Base-by-base conservation (phyloP, 352 stramenopile species). In the Phytopythium litorale region DNA sequence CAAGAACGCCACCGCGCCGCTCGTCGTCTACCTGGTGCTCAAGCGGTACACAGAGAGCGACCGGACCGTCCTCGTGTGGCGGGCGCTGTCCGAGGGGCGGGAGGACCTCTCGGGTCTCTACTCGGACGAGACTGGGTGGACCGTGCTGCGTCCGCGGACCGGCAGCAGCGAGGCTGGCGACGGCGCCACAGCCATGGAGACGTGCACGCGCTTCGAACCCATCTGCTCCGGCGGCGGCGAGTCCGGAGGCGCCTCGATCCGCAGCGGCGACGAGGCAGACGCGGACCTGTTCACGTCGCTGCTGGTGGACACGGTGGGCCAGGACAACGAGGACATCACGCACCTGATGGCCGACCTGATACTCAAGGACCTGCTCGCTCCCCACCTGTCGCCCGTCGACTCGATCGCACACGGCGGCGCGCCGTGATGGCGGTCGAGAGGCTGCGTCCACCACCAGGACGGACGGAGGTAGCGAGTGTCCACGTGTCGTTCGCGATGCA, bases 81-180 rank as follows among this genome's bases (percentile, higher is more conserved):
- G 76, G 25, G 68, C 60, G 0, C 62, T 77, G 21, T 70, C 67
- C 0, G 68, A 85, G 43, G 72, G 75, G 6, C 68, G 75, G 56
- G 62, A 70, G 19, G 42, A 58, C 7, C 56, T 76, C 43, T 71
- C 65, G 52, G 72, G 67, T 0, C 68, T 84, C 61, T 73, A 73
- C 50, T 76, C 73, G 42, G 73, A 88, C 28, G 72, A 82, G 38
- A 86, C 76, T 0, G 79, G 79, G 1, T 88, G 79, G 79, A 59
- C 55, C 4, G 55, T 60, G 55, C 25, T 60, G 7, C 38, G 55
- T 5, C 55, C 55, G 13, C 42, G 21, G 38, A 60, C 55, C 12
- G 55, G 55, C 25, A 60, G 55, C 55, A 60, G 38, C 25, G 55
- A 19, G 8, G 38, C 38, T 4, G 55, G 55, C 21, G 55, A 60